Evolutionary conservation across 352 stramenopile species (phyloP).

Genomic region (Phytopythium vexans): DNA sequence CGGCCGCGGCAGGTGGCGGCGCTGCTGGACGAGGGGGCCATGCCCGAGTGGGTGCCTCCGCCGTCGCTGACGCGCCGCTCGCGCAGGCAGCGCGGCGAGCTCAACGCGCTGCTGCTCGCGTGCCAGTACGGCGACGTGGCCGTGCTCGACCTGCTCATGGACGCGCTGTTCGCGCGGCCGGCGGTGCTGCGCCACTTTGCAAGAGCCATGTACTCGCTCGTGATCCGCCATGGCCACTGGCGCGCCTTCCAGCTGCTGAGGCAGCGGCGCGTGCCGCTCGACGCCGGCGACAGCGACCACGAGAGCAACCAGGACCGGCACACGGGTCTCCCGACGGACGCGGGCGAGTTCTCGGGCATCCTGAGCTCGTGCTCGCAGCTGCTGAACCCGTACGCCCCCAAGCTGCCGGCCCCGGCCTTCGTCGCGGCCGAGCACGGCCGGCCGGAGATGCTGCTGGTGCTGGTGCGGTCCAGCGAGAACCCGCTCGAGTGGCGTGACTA

Average conservation of each 20-base stretch:
- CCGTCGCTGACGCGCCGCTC: conserved; percentile 12
- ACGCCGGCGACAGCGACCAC: background rate
- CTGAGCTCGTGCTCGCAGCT: conserved; percentile 10
- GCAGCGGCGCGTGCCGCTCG: conserved; percentile 30
- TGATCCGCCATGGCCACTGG: conserved; percentile 60
- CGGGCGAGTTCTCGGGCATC: conserved; percentile 11
- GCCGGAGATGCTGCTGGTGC: conserved; percentile 43
- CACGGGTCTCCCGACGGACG: conserved; percentile 14
- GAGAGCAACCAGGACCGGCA: background rate
- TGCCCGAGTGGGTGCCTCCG: conserved; percentile 46
- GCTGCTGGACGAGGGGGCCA: conserved; percentile 54
- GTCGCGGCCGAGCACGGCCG: conserved; percentile 54
- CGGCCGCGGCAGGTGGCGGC: conserved; percentile 48
- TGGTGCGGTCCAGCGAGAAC: conserved; percentile 27
- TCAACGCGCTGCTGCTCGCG: conserved; percentile 64
- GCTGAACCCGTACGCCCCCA: conserved; percentile 21
- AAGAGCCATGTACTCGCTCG: conserved; percentile 63
- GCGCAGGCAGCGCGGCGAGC: conserved; percentile 17
- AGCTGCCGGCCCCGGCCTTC: conserved; percentile 53
- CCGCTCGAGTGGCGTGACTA: conserved; percentile 31
- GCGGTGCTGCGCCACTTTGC: conserved; percentile 44
- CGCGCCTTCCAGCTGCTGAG: conserved; percentile 54
- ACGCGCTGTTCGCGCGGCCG: conserved; percentile 52
- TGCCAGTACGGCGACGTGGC: conserved; percentile 45
- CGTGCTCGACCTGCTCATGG: conserved; percentile 54